Percentiles rank a stretch among this genome's conserved stretches.
phyloP scores from a whole-genome alignment of 768 basidiomycete genomes.

The Naganishia antarctica region DNA sequence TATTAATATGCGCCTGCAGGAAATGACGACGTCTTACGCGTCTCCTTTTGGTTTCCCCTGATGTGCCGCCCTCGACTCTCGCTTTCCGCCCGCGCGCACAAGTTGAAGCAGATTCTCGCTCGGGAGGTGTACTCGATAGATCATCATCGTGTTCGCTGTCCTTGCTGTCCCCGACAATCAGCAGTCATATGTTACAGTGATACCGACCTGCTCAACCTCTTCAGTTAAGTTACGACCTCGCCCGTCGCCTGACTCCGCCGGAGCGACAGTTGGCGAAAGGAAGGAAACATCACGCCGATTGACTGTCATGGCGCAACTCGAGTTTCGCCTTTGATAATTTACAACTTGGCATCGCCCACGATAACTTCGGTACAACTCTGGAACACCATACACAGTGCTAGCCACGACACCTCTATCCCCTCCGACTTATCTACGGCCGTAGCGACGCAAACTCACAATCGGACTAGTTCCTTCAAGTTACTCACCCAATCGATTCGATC shows the following conservation, averaged over 20 bases:
- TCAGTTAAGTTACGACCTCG: neutral
- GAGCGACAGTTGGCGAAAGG: neutral
- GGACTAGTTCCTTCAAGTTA: no score
- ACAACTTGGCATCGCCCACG: no score
- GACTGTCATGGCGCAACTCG: neutral
- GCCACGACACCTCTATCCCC: no score
- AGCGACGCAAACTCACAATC: no score
- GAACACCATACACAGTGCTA: no score
- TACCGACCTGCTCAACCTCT: neutral
- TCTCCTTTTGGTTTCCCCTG: neutral
- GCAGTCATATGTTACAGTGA: neutral
- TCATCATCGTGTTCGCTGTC: neutral
- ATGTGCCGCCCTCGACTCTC: neutral
- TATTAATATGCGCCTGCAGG: no score
- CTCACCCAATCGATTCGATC: no score
- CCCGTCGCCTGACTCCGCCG: neutral
- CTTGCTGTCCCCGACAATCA: neutral
- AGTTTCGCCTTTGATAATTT: neutral
- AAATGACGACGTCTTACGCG: no score
- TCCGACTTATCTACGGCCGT: no score
- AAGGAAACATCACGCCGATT: neutral
- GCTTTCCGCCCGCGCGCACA: neutral
- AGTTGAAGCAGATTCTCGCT: slow-evolving; percentile 11
- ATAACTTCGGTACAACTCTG: no score
- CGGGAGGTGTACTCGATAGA: neutral